Base-by-base conservation (phyloP, 2,329 filamentous ascomycete genomes). In the Phialophora tarda region DNA sequence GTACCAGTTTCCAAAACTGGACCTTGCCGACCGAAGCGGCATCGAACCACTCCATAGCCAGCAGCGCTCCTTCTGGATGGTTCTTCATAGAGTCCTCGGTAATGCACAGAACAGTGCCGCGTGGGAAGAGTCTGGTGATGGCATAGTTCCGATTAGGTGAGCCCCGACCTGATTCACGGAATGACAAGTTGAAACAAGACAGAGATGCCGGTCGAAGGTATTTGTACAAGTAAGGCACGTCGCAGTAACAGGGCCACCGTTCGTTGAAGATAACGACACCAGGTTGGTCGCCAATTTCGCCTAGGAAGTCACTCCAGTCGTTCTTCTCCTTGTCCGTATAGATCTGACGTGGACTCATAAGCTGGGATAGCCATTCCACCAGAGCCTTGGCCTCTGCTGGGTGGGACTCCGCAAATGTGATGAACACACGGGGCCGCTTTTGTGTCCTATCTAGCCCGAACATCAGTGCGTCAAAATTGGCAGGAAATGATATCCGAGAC, bases 11-110 rank as follows among this genome's bases (percentile, higher is more conserved):
- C 63, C 66, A 67, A 12, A 21, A 53, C 24, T 41, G 23, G 11
- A 10, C 24, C 41, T 67, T 68, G 21, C 41, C 38, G 10, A 14
- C 17, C 17, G 63, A 62, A 3, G 41, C 12, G 17, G 53, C 30
- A 26, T 62, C 59, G 56, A 71, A 71, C 69, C 69, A 71, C 24
- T 54, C 8, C 58, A 71, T 58, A n/a, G 47, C 48, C 24, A n/a
- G 24, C 3, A 65, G 30, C 32, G 56, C 50, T 26, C 56, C 64
- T 26, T 62, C 51, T 4, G 65, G 44, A 41, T 57, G 54, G 12
- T 61, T 34, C 1, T 61, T 34, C 57, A 71, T 56, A 17, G 59
- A 47, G 4, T 48, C 44, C 55, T 71, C 69, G 1, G 69, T 71
- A 28, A 71, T 63, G 44, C 64, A 65, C 41, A 71, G 17, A 24